Conservation (phyloP, 2,329 filamentous ascomycete species). For the Eutypella sp. region DNA sequence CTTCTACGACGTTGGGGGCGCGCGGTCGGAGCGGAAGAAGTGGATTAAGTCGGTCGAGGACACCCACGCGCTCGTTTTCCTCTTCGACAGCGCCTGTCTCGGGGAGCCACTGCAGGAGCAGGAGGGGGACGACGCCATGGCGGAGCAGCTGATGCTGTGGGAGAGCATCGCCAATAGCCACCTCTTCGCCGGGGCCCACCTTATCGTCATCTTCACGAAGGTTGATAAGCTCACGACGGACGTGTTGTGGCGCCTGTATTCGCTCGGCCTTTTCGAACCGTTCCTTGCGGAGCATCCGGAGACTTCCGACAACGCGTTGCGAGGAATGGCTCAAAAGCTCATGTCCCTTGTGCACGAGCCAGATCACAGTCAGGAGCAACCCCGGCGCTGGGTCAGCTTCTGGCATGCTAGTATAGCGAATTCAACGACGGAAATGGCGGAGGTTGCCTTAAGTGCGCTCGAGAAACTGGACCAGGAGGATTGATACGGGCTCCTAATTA, state of each 20-base stretch:
- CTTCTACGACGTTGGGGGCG: neutral
- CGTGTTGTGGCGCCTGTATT: neutral
- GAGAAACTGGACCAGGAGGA: too few relatives aligned
- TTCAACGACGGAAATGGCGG: neutral
- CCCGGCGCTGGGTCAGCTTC: neutral
- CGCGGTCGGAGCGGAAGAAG: neutral
- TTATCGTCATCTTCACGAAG: slow-evolving; percentile 2
- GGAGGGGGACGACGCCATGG: too few relatives aligned
- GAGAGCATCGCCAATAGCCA: neutral
- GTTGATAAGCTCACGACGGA: neutral
- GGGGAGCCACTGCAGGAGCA: neutral
- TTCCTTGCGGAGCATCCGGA: neutral
- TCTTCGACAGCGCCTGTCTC: neutral
- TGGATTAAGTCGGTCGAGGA: neutral
- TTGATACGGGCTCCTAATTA: too few relatives aligned
- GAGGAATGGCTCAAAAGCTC: neutral
- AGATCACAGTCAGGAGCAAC: neutral
- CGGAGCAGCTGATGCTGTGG: neutral
- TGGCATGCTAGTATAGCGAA: neutral
- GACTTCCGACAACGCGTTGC: neutral
- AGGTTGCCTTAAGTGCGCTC: neutral
- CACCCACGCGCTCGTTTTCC: neutral
- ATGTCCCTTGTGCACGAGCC: neutral
- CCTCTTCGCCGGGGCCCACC: neutral
- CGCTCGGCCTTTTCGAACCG: neutral